Conservation (phyloP, 2,329 filamentous ascomycete genomes). For the Rhynchosporium secalis region DNA sequence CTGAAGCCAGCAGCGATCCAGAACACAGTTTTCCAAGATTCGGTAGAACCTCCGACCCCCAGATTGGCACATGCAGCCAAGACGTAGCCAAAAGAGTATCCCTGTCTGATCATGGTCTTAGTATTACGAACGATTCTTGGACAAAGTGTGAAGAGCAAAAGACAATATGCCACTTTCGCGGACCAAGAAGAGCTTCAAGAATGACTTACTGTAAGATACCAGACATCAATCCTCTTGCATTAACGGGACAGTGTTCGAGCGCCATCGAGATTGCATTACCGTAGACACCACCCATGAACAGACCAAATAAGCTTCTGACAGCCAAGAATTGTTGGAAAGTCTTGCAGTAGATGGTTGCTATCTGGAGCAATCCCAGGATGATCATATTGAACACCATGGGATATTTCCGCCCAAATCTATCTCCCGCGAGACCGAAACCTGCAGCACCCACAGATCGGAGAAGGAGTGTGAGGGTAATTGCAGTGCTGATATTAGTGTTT, state of each 20-base stretch:
- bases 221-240: conserved; percentile 35
- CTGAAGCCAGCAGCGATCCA: conserved; percentile 59
- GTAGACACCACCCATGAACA: conserved; percentile 77
- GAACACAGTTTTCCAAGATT: conserved; percentile 61
- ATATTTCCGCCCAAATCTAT: conserved; percentile 79
- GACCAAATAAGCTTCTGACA: conserved; percentile 70
- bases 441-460: conserved; percentile 74
- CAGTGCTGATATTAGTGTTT: conserved; percentile 46
- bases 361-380: conserved; percentile 67
- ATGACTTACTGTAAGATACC: conserved; percentile 29
- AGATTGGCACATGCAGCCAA: conserved; percentile 58
- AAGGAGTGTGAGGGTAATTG: conserved; percentile 52
- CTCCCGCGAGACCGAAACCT: conserved; percentile 72
- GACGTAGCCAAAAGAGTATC: conserved; percentile 35
- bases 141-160: no score
- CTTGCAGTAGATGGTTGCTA: conserved; percentile 42
- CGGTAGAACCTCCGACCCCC: conserved; percentile 62
- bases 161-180: no score
- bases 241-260: conserved; percentile 54
- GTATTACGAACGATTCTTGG: no score
- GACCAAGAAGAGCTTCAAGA: no score
- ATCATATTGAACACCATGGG: conserved; percentile 82
- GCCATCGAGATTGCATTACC: conserved; percentile 75
- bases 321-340: conserved; percentile 58
- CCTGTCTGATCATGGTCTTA: conserved; percentile 16